Conservation (phyloP, 441 rosid species). For the Euphorbia celastroides region DNA sequence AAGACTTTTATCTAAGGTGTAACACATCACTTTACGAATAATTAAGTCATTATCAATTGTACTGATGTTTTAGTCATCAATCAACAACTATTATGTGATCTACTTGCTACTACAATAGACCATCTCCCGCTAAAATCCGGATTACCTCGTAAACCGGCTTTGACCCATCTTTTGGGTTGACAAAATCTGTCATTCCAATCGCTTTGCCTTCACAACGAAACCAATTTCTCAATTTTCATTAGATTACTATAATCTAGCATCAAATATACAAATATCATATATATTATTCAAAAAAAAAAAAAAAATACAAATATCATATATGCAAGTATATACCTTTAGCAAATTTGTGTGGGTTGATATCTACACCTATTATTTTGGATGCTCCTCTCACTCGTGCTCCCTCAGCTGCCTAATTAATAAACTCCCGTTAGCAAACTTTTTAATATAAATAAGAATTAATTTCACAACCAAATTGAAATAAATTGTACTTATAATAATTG, state of each 20-base stretch:
- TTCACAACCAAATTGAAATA: no score
- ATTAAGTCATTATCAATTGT: no score
- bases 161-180: slow-evolving; percentile 27
- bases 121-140: no score
- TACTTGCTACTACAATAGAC: no score
- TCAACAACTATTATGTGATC: no score
- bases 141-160: slow-evolving; percentile 33
- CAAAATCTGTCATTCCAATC: slow-evolving; percentile 33
- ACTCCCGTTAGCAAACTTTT: no score
- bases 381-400: slow-evolving; percentile 45
- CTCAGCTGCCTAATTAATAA: slow-evolving; percentile 29
- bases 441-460: no score
- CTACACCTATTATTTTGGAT: slow-evolving; percentile 37
- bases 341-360: slow-evolving; percentile 32
- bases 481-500: no score
- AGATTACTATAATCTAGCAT: not conserved
- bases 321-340: slow-evolving; percentile 23
- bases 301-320: not conserved
- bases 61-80: no score
- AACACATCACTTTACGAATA: no score
- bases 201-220: slow-evolving; percentile 22
- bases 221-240: not conserved
- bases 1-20: no score
- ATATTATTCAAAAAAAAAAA: no score
- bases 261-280: not conserved